Conservation (phyloP, 2,329 filamentous ascomycete genomes). For the Paramyrothecium sp. region DNA sequence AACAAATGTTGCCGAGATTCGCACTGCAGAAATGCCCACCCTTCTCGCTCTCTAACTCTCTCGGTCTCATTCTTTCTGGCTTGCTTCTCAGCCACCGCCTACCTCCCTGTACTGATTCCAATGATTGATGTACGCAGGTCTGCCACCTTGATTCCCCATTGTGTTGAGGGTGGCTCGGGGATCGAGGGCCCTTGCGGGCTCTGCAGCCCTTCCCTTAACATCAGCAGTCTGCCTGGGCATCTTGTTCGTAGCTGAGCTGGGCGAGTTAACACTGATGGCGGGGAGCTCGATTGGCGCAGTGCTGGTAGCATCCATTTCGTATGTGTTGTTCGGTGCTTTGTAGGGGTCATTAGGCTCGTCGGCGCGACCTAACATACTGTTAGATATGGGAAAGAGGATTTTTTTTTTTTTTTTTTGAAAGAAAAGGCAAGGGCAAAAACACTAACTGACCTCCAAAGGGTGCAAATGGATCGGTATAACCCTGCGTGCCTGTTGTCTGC, state of each 20-base stretch:
- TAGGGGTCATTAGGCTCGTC: conserved; percentile 26
- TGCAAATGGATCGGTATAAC: conserved; percentile 36
- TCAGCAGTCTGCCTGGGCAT: too few relatives aligned
- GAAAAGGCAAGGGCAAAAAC: conserved; percentile 1
- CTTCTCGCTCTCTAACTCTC: not conserved
- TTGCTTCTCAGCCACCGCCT: not conserved
- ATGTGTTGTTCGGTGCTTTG: conserved; percentile 24
- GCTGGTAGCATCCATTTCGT: conserved; percentile 36
- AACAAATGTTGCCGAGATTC: not conserved
- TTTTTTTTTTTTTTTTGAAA: conserved; percentile 9
- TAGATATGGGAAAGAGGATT: conserved; percentile 3
- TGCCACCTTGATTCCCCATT: conserved; percentile 24
- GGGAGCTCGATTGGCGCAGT: conserved; percentile 31
- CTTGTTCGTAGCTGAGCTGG: conserved; percentile 4
- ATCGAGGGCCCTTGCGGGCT: conserved; percentile 13
- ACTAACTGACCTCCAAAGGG: conserved; percentile 41
- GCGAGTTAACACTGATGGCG: conserved; percentile 14
- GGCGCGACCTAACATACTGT: conserved; percentile 23
- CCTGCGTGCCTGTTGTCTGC: conserved; percentile 22
- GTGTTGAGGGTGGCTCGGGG: conserved; percentile 33
- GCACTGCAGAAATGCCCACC: not conserved
- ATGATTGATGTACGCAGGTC: conserved; percentile 31
- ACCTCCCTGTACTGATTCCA: conserved; percentile 31
- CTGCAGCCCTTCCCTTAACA: too few relatives aligned
- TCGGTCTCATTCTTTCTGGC: not conserved